Percentiles rank a stretch among this genome's conserved stretches.
Evolutionary conservation across 345 rosid genomes (phyloP).

Genomic region (Angophora floribunda): DNA sequence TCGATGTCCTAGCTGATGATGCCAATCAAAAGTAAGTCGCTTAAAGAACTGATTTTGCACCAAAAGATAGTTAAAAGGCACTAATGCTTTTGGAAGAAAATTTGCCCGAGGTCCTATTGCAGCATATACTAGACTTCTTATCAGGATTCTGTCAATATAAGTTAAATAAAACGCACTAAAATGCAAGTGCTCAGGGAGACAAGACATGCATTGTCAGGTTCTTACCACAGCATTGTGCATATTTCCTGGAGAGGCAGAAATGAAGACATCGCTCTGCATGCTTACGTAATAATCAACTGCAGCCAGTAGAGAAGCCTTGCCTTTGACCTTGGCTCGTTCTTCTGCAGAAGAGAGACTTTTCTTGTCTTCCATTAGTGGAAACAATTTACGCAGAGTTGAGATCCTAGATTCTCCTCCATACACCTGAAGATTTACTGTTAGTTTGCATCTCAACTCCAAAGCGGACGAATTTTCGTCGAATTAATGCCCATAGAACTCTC

Average conservation of each 20-base stretch:
- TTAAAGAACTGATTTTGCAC: background rate
- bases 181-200: background rate
- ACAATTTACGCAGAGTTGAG: conserved; percentile 53
- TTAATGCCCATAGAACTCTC: background rate
- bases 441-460: background rate
- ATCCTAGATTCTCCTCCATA: conserved; percentile 94
- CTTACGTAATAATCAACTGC: conserved; percentile 94
- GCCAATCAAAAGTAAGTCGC: background rate
- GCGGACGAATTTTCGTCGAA: background rate
- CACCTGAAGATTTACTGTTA: conserved; percentile 27
- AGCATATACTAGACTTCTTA: background rate
- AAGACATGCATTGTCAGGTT: background rate
- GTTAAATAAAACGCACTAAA: background rate
- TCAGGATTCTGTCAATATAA: background rate
- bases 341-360: conserved; percentile 67
- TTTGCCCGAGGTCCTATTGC: background rate
- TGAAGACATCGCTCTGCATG: conserved; percentile 85
- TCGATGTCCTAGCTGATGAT: conserved; percentile 61
- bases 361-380: conserved; percentile 84
- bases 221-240: conserved; percentile 95
- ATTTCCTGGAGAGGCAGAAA: conserved; percentile 96
- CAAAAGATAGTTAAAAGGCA: background rate
- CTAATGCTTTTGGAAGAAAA: background rate
- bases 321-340: conserved; percentile 50
- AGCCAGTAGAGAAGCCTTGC: conserved; percentile 82